Evolutionary conservation across 78 protist species (phyloP).

Genomic region (Pirum gemmata): DNA sequence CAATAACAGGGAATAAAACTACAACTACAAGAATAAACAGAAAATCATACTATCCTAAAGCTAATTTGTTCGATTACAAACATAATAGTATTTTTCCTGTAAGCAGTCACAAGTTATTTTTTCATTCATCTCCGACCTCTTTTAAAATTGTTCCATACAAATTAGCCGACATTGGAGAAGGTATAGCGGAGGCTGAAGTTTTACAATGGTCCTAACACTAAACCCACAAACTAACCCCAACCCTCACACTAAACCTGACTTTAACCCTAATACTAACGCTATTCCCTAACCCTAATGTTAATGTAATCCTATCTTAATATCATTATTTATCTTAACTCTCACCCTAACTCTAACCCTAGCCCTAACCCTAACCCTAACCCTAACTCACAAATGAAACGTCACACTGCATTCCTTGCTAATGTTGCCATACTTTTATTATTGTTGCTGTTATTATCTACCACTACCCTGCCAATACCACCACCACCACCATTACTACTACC

Average conservation of each 20-base stretch:
- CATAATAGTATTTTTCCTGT: no score
- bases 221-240: neutral
- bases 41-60: no score
- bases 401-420: constrained; percentile 1
- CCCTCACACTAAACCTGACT: neutral
- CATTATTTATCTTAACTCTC: neutral
- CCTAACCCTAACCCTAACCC: neutral
- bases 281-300: neutral
- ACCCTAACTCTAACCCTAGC: neutral
- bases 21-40: no score
- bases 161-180: constrained; percentile 88
- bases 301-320: no score
- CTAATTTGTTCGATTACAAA: no score
- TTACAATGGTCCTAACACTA: constrained; percentile 80
- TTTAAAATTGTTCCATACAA: constrained; percentile 58
- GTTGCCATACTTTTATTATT: neutral
- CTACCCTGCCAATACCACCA: neutral
- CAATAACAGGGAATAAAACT: no score
- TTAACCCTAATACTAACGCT: neutral
- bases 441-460: neutral
- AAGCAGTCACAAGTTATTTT: no score
- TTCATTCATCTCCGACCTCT: no score
- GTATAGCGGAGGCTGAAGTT: constrained; percentile 86
- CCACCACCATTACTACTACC: neutral
- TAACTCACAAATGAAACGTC: neutral